Evolutionary conservation across 345 rosid genomes (phyloP).

Genomic region (Salix viminalis): DNA sequence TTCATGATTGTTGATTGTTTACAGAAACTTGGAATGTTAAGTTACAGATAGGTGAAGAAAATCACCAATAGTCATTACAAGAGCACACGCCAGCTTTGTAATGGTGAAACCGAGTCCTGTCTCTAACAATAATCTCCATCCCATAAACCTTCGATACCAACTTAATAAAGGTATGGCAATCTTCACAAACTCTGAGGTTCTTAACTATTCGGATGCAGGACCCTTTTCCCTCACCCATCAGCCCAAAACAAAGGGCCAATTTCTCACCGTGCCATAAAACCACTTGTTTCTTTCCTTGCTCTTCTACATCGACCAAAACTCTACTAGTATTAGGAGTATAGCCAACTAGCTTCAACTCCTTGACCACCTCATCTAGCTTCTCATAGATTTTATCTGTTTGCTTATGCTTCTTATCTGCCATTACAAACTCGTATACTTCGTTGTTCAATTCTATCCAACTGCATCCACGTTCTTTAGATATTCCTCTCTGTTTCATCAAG

Average conservation of each 20-base stretch:
- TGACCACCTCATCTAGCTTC: conserved; percentile 41
- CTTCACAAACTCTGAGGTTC: conserved; percentile 47
- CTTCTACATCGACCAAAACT: conserved; percentile 39
- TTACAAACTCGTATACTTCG: conserved; percentile 6
- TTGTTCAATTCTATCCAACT: conserved; percentile 6
- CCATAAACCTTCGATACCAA: conserved; percentile 30
- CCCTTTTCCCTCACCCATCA: conserved; percentile 15
- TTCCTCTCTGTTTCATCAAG: conserved; percentile 12
- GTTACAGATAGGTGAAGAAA: background rate
- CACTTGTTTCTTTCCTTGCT: conserved; percentile 33
- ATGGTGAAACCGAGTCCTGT: conserved; percentile 39
- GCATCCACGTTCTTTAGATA: background rate
- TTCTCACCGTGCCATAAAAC: conserved; percentile 39
- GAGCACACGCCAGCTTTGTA: conserved; percentile 35
- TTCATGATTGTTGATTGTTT: background rate
- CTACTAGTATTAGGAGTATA: conserved; percentile 20
- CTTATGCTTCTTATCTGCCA: conserved; percentile 46
- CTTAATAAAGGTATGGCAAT: conserved; percentile 39
- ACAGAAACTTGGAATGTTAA: background rate
- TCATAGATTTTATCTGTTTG: conserved; percentile 33
- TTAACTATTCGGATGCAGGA: conserved; percentile 36
- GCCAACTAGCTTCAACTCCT: conserved; percentile 24
- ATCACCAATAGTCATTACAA: conserved; percentile 38
- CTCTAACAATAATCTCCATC: conserved; percentile 30
- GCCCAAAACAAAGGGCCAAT: conserved; percentile 39